Evolutionary conservation across 305 asterid genomes (phyloP), one percentile per base, ranked within the genome.

Genomic region (Fraxinus angustifolia): DNA sequence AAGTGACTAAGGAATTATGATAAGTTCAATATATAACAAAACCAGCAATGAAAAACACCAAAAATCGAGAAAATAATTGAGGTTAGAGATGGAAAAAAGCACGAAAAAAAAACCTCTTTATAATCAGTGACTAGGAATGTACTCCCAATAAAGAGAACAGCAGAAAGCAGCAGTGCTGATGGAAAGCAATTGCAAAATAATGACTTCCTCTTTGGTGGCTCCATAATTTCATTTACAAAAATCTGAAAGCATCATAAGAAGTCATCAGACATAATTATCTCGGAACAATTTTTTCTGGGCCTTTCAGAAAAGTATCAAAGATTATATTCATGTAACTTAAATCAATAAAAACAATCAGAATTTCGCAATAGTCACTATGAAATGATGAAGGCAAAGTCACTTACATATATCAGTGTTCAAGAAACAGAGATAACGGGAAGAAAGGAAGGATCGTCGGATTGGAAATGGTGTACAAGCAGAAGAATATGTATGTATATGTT

Each of bases 61-160:
- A 3, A 8, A 31, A 8, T 60, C 21, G 38, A 30, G 74, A 12
- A 28, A 68, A 68, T 28, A 68, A 68, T 4, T 26, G 17, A 67
- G 31, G 38, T 3, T 30, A 40, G 40, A 17, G 34, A 8, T 6
- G 31, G 45, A 56, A 77, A 8, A 10, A 31, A 30, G 73, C 4
- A 23, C 19, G 40, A 3, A 75, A 2, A 75, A 2, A 78, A 93
- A 23, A 23, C 97, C 93, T 90, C 84, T 84, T 86, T 90, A 68
- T 88, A 88, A 80, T 90, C 89, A 36, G 86, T 40, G 79, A 91
- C 40, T 4, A 90, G 31, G 53, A 88, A 74, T 4, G 80, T 68
- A 83, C 86, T 88, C 83, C 86, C 85, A 40, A 92, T 42, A 36
- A 91, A 76, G 84, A 93, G 83, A 84, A 87, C 80, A 19, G 86